Evolutionary conservation across 1,284 basidiomycete genomes (phyloP).

Genomic region (Cutaneotrichosporon sp.): DNA sequence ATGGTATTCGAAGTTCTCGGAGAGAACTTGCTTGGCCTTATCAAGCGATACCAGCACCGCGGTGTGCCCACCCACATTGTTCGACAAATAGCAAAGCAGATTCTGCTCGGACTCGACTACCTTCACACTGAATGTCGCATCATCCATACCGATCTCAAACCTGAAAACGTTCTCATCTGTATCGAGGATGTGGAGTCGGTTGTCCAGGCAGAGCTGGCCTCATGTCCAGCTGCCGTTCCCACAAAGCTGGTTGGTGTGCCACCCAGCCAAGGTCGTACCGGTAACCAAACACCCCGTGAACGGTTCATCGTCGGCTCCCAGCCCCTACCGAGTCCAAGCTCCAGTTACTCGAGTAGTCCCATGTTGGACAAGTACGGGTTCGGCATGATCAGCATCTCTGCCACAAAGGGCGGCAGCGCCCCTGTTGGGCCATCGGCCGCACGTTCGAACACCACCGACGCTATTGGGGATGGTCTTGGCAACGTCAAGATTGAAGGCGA

Average conservation of each 20-base stretch:
- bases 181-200: slow-evolving; percentile 97
- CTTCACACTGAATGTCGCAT: slow-evolving; percentile 95
- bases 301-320: slow-evolving; percentile 94
- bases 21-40: slow-evolving; percentile 94
- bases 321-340: slow-evolving; percentile 75
- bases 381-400: slow-evolving; percentile 69
- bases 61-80: slow-evolving; percentile 92
- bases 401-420: slow-evolving; percentile 28
- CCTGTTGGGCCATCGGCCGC: slow-evolving; percentile 6
- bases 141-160: slow-evolving; percentile 94
- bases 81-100: slow-evolving; percentile 95
- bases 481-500: slow-evolving; percentile 60
- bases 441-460: slow-evolving; percentile 47
- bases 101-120: slow-evolving; percentile 91
- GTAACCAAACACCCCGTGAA: slow-evolving; percentile 90
- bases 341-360: slow-evolving; percentile 65
- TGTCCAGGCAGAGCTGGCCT: slow-evolving; percentile 76
- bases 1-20: slow-evolving; percentile 99
- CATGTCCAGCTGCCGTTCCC: slow-evolving; percentile 57
- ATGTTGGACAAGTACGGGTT: slow-evolving; percentile 90
- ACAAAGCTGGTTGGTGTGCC: slow-evolving; percentile 88
- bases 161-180: slow-evolving; percentile 94
- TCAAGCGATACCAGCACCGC: slow-evolving; percentile 78
- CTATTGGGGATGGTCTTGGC: slow-evolving; percentile 55
- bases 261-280: slow-evolving; percentile 89